These are phyloP conservation scores for Penicillium soppii DNA, from an alignment of 495 filamentous ascomycete species.

Conservation along the genomic window DNA sequence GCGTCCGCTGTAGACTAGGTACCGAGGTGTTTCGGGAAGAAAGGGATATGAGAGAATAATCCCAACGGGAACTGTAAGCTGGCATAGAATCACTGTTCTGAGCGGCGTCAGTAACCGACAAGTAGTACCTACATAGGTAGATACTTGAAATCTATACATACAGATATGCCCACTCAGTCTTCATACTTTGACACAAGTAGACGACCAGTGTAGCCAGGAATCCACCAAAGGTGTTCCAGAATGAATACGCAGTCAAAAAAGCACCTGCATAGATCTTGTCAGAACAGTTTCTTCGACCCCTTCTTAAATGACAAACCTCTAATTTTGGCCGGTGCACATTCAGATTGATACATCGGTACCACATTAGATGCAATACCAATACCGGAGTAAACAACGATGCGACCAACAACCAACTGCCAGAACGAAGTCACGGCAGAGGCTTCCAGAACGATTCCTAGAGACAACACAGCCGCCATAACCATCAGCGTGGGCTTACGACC, in stretches of 20 bases:
- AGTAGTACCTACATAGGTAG: background rate
- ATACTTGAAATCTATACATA: background rate
- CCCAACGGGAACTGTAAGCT: slow-evolving; percentile 45
- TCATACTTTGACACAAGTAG: slow-evolving; percentile 1
- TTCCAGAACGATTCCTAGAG: slow-evolving; percentile 6
- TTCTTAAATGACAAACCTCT: background rate
- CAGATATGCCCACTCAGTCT: slow-evolving; percentile 2
- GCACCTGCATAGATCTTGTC: background rate
- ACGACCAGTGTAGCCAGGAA: slow-evolving; percentile 5
- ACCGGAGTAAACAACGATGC: slow-evolving; percentile 8
- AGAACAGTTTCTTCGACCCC: background rate
- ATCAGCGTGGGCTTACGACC: slow-evolving; percentile 6
- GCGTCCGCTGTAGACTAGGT: slow-evolving; percentile 51
- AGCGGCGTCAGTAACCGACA: background rate
- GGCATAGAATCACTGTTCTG: slow-evolving; percentile 6
- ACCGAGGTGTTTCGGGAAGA: slow-evolving; percentile 61
- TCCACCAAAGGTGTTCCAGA: slow-evolving; percentile 4
- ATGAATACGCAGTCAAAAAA: slow-evolving; percentile 5
- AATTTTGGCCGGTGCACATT: slow-evolving; percentile 8
- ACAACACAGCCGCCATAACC: background rate
- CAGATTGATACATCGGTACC: slow-evolving; percentile 10
- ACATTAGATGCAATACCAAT: slow-evolving; percentile 16
- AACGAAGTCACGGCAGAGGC: slow-evolving; percentile 6
- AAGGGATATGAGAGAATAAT: slow-evolving; percentile 51
- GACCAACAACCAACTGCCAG: slow-evolving; percentile 14